phyloP scores from a whole-genome alignment of 805 yeast genomes.

The Zygoascus ofunaensis region DNA sequence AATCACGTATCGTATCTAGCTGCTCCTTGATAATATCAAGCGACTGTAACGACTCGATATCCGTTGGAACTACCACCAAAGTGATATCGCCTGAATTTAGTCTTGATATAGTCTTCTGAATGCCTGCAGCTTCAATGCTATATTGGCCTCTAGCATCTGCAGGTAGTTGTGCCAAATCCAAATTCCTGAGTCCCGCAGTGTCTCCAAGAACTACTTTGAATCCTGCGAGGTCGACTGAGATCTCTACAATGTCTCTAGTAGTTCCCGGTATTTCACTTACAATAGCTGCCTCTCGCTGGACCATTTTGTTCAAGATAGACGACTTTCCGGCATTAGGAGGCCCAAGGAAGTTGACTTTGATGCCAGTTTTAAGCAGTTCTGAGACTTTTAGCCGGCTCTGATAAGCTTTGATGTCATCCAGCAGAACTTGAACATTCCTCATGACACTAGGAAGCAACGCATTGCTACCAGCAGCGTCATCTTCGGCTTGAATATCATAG shows the following conservation, averaged over 20 bases:
- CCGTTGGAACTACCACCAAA: slow-evolving; percentile 39
- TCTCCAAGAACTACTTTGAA: slow-evolving; percentile 79
- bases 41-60: slow-evolving; percentile 5
- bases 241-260: slow-evolving; percentile 79
- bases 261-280: slow-evolving; percentile 92
- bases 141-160: neutral
- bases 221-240: slow-evolving; percentile 74
- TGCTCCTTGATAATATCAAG: slow-evolving; percentile 12
- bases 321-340: slow-evolving; percentile 98
- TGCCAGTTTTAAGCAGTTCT: slow-evolving; percentile 61
- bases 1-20: neutral
- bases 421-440: slow-evolving; percentile 33
- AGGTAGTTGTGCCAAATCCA: slow-evolving; percentile 6
- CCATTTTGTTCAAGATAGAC: slow-evolving; percentile 67
- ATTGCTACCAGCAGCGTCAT: neutral
- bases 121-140: slow-evolving; percentile 67
- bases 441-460: slow-evolving; percentile 44
- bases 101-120: slow-evolving; percentile 58
- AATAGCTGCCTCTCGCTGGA: slow-evolving; percentile 75
- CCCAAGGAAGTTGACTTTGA: slow-evolving; percentile 65
- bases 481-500: slow-evolving; percentile 28
- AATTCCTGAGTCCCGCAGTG: slow-evolving; percentile 78
- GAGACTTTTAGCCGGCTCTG: slow-evolving; percentile 18
- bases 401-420: slow-evolving; percentile 37
- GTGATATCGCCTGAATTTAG: slow-evolving; percentile 57